phyloP scores from a whole-genome alignment of 192 early-diverging fungal species.

The Coemansia sp. region DNA sequence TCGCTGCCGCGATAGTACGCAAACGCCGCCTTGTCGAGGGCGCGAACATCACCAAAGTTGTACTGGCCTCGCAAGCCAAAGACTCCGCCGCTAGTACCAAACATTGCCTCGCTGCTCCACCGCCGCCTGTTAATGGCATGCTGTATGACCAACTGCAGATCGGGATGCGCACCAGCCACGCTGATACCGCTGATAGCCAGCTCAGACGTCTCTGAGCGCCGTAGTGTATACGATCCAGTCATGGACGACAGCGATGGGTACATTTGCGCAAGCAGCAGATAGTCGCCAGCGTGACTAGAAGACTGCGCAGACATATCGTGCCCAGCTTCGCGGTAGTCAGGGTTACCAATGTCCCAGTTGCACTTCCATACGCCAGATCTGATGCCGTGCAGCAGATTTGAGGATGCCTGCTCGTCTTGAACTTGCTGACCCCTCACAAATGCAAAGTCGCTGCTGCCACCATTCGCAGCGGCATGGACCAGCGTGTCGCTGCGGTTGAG shows the following conservation, averaged over 20 bases:
- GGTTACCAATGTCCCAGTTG: constrained; percentile 23
- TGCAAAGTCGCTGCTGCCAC: constrained; percentile 13
- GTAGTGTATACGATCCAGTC: constrained; percentile 42
- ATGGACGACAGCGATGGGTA: constrained; percentile 49
- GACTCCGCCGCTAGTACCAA: constrained; percentile 75
- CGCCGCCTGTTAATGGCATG: constrained; percentile 71
- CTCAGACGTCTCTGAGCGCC: constrained; percentile 37
- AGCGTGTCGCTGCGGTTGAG: constrained; percentile 6
- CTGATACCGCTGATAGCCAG: constrained; percentile 47
- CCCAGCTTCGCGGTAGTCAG: neutral
- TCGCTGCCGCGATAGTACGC: constrained; percentile 27
- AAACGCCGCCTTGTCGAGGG: constrained; percentile 19
- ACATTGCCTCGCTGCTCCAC: constrained; percentile 78
- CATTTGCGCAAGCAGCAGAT: constrained; percentile 51
- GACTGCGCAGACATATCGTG: neutral
- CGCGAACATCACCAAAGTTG: constrained; percentile 63
- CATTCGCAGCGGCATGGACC: constrained; percentile 7
- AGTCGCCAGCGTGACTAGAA: constrained; percentile 19
- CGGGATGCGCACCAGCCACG: constrained; percentile 36
- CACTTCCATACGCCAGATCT: constrained; percentile 43
- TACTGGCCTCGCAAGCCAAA: constrained; percentile 83
- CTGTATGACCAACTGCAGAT: constrained; percentile 45
- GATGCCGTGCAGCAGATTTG: constrained; percentile 35
- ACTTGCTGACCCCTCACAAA: constrained; percentile 20
- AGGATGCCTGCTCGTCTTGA: constrained; percentile 25